Evolutionary conservation across 257 asterid species (phyloP).

Genomic region (Schizonepeta tenuifolia): DNA sequence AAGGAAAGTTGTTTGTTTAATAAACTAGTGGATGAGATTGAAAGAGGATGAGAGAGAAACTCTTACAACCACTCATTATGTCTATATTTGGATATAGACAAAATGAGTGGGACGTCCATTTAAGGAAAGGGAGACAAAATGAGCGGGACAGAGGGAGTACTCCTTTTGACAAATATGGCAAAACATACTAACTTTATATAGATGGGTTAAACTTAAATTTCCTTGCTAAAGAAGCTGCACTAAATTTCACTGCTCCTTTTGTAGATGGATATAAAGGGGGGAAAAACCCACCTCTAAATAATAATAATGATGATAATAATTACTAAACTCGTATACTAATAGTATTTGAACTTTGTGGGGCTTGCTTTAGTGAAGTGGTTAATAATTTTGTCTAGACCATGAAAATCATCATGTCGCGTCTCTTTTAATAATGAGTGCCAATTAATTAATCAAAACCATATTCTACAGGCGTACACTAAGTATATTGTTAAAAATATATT

Average conservation of each 20-base stretch:
- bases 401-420: constrained; percentile 18
- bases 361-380: constrained; percentile 24
- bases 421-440: constrained; percentile 7
- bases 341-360: constrained; percentile 28
- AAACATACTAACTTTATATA: neutral
- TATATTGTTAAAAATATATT: neutral
- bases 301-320: neutral
- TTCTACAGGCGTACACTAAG: too few species aligned
- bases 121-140: too few species aligned
- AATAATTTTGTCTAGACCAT: constrained; percentile 27
- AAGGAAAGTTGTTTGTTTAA: too few species aligned
- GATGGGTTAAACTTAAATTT: neutral
- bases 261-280: neutral
- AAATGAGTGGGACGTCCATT: too few species aligned
- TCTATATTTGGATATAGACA: too few species aligned
- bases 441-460: neutral
- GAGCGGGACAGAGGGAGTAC: too few species aligned
- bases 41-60: too few species aligned
- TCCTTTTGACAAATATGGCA: constrained; percentile 14
- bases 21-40: too few species aligned
- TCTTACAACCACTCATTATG: too few species aligned
- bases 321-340: neutral
- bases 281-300: neutral
- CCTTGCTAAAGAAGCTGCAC: neutral
- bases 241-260: neutral